Base-by-base conservation (phyloP, 768 basidiomycete genomes). In the Leccinum barrowsii region DNA sequence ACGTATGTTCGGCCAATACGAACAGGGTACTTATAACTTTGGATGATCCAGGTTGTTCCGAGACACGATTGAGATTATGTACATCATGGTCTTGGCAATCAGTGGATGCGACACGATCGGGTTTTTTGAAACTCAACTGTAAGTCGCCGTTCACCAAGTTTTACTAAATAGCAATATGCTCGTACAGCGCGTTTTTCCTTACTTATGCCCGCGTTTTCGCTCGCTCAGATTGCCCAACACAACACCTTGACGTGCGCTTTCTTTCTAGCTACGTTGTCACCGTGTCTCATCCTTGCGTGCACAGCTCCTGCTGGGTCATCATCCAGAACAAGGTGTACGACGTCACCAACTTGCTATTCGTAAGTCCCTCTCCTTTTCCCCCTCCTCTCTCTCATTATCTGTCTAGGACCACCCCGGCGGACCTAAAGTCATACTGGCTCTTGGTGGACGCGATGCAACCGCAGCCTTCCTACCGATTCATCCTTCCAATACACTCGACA, bases 391-490 rank as follows among this genome's bases (percentile, higher is more conserved):
- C 12, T 54, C 32, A 22, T 61, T 66, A 37, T 26, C 17, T 55
- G 30, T 63, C 26, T 62, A 88, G 85, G 81, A 86, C 52, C 90
- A 92, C 64, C 89, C 90, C 6, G 94, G 95, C 24, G 95, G 95
- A 2, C 75, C 86, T 17, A 80, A 82, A 56, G 88, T 92, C 66
- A 91, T 98, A 60, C 68, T 96, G 19, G 86, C 85, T 66, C 90
- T 92, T 65, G 94, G 84, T 8, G 95, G 95, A 10, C 82, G 80
- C 59, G 94, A 94, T 70, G 92, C 92, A n/a, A 91, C 90, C 0
- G 73, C 73, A 7, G 87, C 77, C 4, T 91, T 87, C 67, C 81
- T 88, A 60, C 89, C 90, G 6, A 91, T 97, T 44, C 95, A 98
- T 73, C 86, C 94, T 3, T 84, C 87, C 24, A 87, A 90, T 63